Conservation (phyloP, 1,284 basidiomycete species). For the Amylostereum areolatum region DNA sequence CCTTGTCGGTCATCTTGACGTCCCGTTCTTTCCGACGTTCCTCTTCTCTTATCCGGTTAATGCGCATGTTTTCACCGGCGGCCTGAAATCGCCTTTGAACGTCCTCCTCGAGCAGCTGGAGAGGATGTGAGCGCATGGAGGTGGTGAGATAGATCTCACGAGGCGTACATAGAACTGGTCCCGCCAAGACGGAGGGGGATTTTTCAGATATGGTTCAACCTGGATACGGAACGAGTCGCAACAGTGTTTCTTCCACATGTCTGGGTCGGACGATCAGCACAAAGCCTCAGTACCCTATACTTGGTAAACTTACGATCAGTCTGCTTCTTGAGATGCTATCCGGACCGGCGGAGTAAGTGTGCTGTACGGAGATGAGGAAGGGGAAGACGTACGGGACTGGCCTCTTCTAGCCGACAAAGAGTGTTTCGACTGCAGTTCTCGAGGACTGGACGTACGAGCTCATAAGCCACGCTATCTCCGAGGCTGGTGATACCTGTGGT, state of each 20-base stretch:
- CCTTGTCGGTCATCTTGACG: conserved; percentile 61
- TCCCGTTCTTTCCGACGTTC: conserved; percentile 67
- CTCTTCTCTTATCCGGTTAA: conserved; percentile 58
- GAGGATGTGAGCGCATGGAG: conserved; percentile 1
- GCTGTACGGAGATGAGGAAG: conserved; percentile 4
- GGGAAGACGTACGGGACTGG: conserved; percentile 52
- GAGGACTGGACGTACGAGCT: conserved; percentile 63
- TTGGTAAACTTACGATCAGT: conserved; percentile 44
- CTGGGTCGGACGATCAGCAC: conserved; percentile 28
- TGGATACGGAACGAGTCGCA: conserved; percentile 49
- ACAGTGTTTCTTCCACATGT: conserved; percentile 65
- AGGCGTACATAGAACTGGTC: conserved; percentile 58
- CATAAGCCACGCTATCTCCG: conserved; percentile 47
- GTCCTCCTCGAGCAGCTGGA: conserved; percentile 45
- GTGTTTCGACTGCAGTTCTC: conserved; percentile 66
- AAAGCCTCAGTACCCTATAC: conserved; percentile 1
- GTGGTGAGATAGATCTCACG: neutral
- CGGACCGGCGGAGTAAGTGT: conserved; percentile 1
- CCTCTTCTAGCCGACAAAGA: conserved; percentile 57
- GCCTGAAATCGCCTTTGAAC: conserved; percentile 59
- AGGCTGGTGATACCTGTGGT: conserved; percentile 47
- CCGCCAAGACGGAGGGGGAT: conserved; percentile 58
- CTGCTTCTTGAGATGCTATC: conserved; percentile 49
- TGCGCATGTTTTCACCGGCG: conserved; percentile 51
- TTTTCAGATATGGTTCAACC: conserved; percentile 36